Conservation (phyloP, 2,329 filamentous ascomycete species). For the Curvularia sp. region DNA sequence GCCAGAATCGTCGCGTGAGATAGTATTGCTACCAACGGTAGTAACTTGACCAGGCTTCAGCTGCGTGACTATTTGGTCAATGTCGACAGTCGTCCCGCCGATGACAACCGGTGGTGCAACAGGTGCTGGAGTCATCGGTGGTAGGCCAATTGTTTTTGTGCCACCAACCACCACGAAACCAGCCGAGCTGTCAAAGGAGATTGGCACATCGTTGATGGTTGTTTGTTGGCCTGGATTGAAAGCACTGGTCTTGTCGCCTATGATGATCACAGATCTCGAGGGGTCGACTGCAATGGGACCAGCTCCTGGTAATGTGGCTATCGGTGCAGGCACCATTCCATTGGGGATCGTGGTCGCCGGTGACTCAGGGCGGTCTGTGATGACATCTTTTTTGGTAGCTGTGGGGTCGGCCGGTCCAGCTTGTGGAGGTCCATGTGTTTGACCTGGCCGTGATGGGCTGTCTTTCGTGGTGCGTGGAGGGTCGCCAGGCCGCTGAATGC, state of each 20-base stretch:
- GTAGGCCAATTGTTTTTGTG: not conserved
- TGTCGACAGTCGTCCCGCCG: not conserved
- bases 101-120: not conserved
- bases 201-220: not conserved
- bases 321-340: not conserved
- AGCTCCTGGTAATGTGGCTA: not conserved
- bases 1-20: slow-evolving; percentile 1
- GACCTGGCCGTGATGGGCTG: not conserved
- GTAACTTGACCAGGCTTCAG: not conserved
- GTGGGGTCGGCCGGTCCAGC: not conserved
- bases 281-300: not conserved
- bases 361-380: not conserved
- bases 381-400: not conserved
- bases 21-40: not conserved
- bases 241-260: not conserved
- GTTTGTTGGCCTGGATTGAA: slow-evolving; percentile 3
- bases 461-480: not conserved
- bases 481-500: not conserved
- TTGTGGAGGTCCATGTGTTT: not conserved
- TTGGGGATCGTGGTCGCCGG: not conserved
- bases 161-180: not conserved
- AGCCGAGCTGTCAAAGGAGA: slow-evolving; percentile 3
- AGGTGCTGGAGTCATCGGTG: not conserved
- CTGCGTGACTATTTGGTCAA: not conserved
- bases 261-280: not conserved